Base-by-base conservation (phyloP, 768 basidiomycete genomes). In the Trametes coccinea region DNA sequence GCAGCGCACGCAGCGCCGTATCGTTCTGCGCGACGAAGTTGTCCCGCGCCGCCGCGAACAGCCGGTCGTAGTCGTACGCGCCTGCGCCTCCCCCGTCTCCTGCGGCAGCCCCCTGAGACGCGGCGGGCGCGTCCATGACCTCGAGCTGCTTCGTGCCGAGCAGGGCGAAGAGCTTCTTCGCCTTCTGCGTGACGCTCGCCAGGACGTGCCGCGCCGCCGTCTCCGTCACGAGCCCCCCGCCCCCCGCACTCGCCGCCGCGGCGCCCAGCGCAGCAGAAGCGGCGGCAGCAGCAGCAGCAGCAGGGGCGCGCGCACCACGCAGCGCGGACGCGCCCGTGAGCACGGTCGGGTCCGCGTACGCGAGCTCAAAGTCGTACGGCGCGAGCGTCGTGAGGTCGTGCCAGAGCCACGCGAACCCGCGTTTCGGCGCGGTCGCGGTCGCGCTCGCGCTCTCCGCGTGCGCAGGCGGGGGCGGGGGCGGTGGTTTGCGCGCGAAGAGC, bases 21-120 rank as follows among this genome's bases (percentile, higher is more conserved):
- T 95, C 94, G 72, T 87, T 94, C 43, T 90, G 88, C 9, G 95
- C 94, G 50, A 98, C 84, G 67, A 98, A 96, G 49, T 90, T 82
- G 50, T 92, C 90, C 55, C 89, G 77, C 8, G 93, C 92, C 14
- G 83, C 74, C 57, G 81, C 84, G 74, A 93, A 95, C 13, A 95
- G 73, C 7, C 82, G 80, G 62, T 89, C 84, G 64, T 89, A 88
- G 29, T 78, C 79, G 60, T 86, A 79, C 52, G 85, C 88, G 60
- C 79, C 78, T 48, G 82, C 84, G 46, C 49, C 40, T 71, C 67
- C 40, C 22, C 43, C 54, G 31, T 73, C 75, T 13, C 59, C 27
- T 48, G 59, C 60, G 66, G 63, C 49, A 63, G 61, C 53, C 33
- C 54, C 17, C 13, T 60, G 31, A 59, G 67, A 22, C 11, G 69